Percentiles rank a stretch among this genome's conserved stretches.
These are phyloP conservation scores for Gigaspora rosea DNA, from an alignment of 192 early-diverging fungal genomes.

Conservation along the genomic window DNA sequence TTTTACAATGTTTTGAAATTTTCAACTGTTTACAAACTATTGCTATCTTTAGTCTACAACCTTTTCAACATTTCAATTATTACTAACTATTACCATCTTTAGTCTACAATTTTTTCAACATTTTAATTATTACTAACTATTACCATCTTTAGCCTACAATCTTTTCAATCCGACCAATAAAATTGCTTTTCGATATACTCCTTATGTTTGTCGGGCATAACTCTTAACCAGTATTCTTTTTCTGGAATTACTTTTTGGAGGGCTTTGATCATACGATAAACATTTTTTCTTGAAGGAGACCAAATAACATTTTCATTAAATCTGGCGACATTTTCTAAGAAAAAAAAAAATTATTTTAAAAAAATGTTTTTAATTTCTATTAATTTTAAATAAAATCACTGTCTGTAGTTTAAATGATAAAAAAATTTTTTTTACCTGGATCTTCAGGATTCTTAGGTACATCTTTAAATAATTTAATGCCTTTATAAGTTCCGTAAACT, in stretches of 20 bases:
- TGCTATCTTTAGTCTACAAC: too few relatives aligned
- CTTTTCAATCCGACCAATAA: neutral
- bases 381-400: neutral
- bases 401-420: neutral
- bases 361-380: neutral
- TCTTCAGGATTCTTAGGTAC: constrained; percentile 8
- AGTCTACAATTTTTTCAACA: too few relatives aligned
- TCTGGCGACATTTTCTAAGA: neutral
- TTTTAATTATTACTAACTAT: too few relatives aligned
- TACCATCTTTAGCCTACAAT: too few relatives aligned
- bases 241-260: constrained; percentile 16
- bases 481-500: constrained; percentile 31
- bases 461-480: constrained; percentile 40
- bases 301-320: constrained; percentile 31
- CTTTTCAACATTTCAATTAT: too few relatives aligned
- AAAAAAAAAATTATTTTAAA: neutral
- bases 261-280: constrained; percentile 31
- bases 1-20: too few relatives aligned
- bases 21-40: too few relatives aligned
- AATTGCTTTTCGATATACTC: constrained; percentile 26
- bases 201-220: neutral
- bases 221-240: constrained; percentile 2
- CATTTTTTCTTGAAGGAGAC: constrained; percentile 35
- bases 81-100: too few relatives aligned
- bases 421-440: neutral